Evolutionary conservation across 1,284 basidiomycete species (phyloP), one percentile per base, ranked within the genome.

Genomic region (Pseudozyma pruni): DNA sequence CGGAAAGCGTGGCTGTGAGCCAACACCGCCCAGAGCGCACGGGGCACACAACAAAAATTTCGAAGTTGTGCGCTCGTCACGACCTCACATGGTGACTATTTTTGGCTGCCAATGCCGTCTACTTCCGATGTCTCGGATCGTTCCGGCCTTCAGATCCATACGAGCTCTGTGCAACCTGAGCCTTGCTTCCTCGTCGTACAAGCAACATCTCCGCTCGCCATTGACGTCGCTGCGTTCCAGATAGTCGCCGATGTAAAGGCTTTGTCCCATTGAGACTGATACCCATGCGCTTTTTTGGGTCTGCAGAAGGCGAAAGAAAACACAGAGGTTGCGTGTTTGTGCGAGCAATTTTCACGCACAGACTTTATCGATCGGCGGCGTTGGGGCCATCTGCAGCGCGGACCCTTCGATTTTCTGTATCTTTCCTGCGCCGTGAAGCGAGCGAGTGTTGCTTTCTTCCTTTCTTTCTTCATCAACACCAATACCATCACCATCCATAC

Each of bases 1-100:
- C 11, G 8, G n/a, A 13, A 25, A 34, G 29, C 60, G 60, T 63
- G 60, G 60, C 60, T 63, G 60, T 63, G 60, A 56, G 46, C 41
- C 25, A 17, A 29, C 16, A 52, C 39, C 22, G 2, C 8, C 23
- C 14, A 22, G 17, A 13, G 17, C 39, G 48, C 48, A 50, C 48
- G 48, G 48, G 27, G 48, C 48, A 50, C 22, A n/a, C 39, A 8
- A 4, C 27, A 19, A 22, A 8, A 20, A 14, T 29, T 33, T 19
- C 23, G 33, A 22, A 6, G 22, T 16, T 25, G 34, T 17, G 23
- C 37, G n/a, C n/a, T 8, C 16, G 19, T 33, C 5, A 17, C n/a
- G 25, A 11, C 9, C 23, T 42, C 17, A 42, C 40, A 42, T 29
- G 5, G 27, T 31, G 32, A 19, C 41, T n/a, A 43, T 31, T 42